phyloP scores from a whole-genome alignment of 1,284 basidiomycete species.

The Cutaneotrichosporon sp. region DNA sequence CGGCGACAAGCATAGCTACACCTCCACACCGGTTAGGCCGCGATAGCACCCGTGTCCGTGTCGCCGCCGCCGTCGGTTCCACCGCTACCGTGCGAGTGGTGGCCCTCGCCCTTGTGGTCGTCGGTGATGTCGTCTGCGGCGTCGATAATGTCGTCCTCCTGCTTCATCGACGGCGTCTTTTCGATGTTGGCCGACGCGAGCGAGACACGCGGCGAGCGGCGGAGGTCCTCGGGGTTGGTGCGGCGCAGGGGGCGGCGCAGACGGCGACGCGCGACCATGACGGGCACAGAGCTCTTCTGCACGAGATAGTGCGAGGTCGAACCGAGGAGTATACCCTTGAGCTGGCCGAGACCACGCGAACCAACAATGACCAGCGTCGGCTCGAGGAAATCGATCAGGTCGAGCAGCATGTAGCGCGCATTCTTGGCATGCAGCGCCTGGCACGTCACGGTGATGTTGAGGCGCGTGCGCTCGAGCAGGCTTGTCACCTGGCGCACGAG shows the following conservation, averaged over 20 bases:
- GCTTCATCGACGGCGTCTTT: slow-evolving; percentile 46
- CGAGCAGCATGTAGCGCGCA: slow-evolving; percentile 83
- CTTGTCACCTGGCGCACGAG: slow-evolving; percentile 81
- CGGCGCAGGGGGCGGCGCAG: slow-evolving; percentile 63
- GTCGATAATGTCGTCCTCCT: slow-evolving; percentile 48
- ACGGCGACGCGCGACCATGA: slow-evolving; percentile 82
- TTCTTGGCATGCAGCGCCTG: slow-evolving; percentile 97
- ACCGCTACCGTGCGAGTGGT: background rate
- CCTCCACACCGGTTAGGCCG: too few species aligned
- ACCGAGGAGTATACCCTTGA: slow-evolving; percentile 93
- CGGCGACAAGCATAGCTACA: too few species aligned
- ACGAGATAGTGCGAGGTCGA: slow-evolving; percentile 96
- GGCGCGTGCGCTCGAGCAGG: slow-evolving; percentile 78
- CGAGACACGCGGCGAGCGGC: slow-evolving; percentile 61
- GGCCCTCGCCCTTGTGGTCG: background rate
- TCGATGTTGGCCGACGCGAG: slow-evolving; percentile 80
- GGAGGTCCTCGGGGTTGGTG: slow-evolving; percentile 47
- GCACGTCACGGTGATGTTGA: slow-evolving; percentile 81
- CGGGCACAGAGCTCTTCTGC: slow-evolving; percentile 83
- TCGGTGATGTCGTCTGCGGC: slow-evolving; percentile 32
- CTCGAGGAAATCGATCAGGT: slow-evolving; percentile 83
- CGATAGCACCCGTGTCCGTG: background rate
- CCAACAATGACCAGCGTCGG: slow-evolving; percentile 94
- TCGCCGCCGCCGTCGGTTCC: background rate
- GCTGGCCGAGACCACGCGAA: slow-evolving; percentile 78